A percentile compares a stretch with the other conserved stretches of the same genome.
phyloP scores from a whole-genome alignment of 768 basidiomycete genomes.

The Chalciporus sphaerocephalus region DNA sequence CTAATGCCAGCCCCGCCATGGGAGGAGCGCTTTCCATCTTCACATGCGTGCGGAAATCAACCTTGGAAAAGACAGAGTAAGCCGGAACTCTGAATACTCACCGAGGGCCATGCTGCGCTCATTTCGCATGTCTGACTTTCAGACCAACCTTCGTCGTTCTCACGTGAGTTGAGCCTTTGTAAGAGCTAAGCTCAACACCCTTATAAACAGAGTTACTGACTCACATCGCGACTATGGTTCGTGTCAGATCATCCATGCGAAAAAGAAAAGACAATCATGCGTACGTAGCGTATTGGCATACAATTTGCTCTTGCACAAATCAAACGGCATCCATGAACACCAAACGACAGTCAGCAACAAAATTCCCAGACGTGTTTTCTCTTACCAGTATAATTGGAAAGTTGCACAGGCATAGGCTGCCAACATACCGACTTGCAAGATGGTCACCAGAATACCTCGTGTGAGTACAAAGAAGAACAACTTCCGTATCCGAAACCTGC shows the following conservation, averaged over 20 bases:
- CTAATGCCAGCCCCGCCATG: neutral
- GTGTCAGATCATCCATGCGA: neutral
- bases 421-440: constrained; percentile 6
- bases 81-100: neutral
- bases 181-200: neutral
- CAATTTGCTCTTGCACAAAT: constrained; percentile 9
- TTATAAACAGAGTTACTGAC: neutral
- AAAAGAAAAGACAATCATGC: neutral
- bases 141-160: neutral
- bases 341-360: neutral
- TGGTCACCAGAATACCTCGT: constrained; percentile 15
- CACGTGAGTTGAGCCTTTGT: constrained; percentile 6
- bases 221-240: constrained; percentile 9
- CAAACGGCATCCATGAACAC: constrained; percentile 5
- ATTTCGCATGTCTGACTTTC: neutral
- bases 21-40: neutral
- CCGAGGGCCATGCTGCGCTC: neutral
- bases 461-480: constrained; percentile 12
- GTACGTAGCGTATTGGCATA: constrained; percentile 4
- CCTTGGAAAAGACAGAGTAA: neutral
- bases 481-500: constrained; percentile 4
- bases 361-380: no score
- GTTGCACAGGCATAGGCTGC: neutral
- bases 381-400: constrained; percentile 9
- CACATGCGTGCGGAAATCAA: neutral